phyloP scores from a whole-genome alignment of 192 early-diverging fungal genomes.

The Hyaloraphidium curvatum region DNA sequence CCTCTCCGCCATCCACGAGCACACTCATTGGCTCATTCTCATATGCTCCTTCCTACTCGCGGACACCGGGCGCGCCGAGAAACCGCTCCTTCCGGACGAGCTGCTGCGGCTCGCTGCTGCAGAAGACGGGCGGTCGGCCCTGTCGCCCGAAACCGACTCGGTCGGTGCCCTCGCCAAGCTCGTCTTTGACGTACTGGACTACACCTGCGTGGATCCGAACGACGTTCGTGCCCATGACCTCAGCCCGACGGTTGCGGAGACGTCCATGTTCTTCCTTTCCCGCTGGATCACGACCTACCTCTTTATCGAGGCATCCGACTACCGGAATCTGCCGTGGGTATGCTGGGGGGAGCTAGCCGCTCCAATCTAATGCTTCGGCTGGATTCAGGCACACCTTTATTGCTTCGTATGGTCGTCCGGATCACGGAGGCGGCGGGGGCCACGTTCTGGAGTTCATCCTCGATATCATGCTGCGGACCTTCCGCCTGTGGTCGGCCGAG shows the following conservation, averaged over 20 bases:
- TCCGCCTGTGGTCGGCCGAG: constrained; percentile 50
- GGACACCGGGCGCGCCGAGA: constrained; percentile 46
- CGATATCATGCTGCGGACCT: constrained; percentile 31
- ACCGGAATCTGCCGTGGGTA: constrained; percentile 33
- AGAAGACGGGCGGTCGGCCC: too few species aligned
- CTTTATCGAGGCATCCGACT: constrained; percentile 35
- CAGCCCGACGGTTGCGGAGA: constrained; percentile 49
- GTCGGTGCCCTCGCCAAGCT: constrained; percentile 6
- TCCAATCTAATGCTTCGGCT: not conserved
- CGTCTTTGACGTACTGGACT: constrained; percentile 10
- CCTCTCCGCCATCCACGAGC: constrained; percentile 29
- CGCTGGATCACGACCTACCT: constrained; percentile 55
- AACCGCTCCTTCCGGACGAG: constrained; percentile 39
- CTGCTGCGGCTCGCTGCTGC: constrained; percentile 34
- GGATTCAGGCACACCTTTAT: constrained; percentile 24
- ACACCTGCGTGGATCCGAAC: too few species aligned
- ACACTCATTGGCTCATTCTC: constrained; percentile 53
- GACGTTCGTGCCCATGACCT: constrained; percentile 28
- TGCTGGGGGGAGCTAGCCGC: too few species aligned
- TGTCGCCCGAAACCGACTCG: constrained; percentile 7
- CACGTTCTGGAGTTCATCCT: constrained; percentile 41
- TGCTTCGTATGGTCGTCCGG: constrained; percentile 28
- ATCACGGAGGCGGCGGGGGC: constrained; percentile 30
- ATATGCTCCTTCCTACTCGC: constrained; percentile 45
- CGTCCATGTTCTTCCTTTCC: constrained; percentile 52